A percentile compares a stretch with the other conserved stretches of the same genome.
These are phyloP conservation scores for Candida stauntonica DNA, from an alignment of 805 yeast species.

Conservation along the genomic window DNA sequence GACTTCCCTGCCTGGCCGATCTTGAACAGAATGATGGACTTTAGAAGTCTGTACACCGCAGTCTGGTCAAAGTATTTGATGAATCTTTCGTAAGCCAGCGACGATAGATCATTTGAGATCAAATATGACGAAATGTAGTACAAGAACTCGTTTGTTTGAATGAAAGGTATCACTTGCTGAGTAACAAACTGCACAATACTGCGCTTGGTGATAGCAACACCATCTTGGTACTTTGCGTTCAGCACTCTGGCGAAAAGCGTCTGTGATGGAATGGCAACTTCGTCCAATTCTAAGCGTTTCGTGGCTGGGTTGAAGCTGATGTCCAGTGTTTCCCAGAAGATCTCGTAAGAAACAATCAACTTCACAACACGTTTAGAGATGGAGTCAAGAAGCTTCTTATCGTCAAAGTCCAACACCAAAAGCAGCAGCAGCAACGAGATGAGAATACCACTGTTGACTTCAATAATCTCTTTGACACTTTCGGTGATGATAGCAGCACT, in stretches of 20 bases:
- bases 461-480: conserved; percentile 27
- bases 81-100: conserved; percentile 16
- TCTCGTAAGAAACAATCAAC: conserved; percentile 18
- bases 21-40: conserved; percentile 23
- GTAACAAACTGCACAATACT: conserved; percentile 15
- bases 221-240: conserved; percentile 9
- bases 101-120: conserved; percentile 10
- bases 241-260: conserved; percentile 14
- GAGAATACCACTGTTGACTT: conserved; percentile 29
- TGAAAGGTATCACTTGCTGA: conserved; percentile 15
- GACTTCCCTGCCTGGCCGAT: conserved; percentile 28
- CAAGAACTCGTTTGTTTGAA: conserved; percentile 18
- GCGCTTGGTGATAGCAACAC: conserved; percentile 14
- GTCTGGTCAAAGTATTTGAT: conserved; percentile 15
- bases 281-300: conserved; percentile 21
- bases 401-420: conserved; percentile 35
- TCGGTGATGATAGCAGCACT: conserved; percentile 24
- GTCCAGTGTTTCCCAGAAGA: conserved; percentile 15
- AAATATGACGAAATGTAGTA: conserved; percentile 9
- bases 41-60: conserved; percentile 21
- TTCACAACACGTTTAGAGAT: conserved; percentile 18
- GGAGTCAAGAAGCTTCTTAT: conserved; percentile 18
- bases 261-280: conserved; percentile 12
- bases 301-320: conserved; percentile 13
- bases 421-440: conserved; percentile 32